Evolutionary conservation across 116 monocot genomes (phyloP).

Genomic region (Iris pallida): DNA sequence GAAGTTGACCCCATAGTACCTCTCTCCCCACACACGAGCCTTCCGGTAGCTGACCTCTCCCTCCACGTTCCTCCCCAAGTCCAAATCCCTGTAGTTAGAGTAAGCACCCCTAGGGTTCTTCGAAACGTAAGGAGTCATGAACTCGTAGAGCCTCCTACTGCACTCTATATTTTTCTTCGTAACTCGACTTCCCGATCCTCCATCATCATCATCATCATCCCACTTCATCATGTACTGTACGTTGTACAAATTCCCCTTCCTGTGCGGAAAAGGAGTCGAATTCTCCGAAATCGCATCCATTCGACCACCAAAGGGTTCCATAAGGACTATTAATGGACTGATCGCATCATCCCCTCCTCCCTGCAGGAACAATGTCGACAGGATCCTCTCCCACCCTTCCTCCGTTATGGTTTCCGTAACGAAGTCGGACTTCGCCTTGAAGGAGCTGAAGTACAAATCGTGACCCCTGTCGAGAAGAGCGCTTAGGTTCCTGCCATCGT

Average conservation of each 20-base stretch:
- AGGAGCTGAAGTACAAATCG: not conserved
- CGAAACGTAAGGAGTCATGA: constrained; percentile 31
- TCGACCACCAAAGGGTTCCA: constrained; percentile 28
- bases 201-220: not conserved
- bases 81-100: constrained; percentile 27
- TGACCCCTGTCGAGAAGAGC: constrained; percentile 19
- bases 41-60: constrained; percentile 5
- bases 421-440: constrained; percentile 17
- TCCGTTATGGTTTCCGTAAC: not conserved
- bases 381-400: constrained; percentile 13
- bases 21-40: constrained; percentile 19
- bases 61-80: constrained; percentile 20
- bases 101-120: constrained; percentile 26
- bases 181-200: not conserved
- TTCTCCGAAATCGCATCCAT: constrained; percentile 18
- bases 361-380: too few species aligned
- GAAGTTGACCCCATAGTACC: constrained; percentile 29
- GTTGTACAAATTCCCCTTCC: constrained; percentile 25
- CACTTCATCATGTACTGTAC: constrained; percentile 21
- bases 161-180: constrained; percentile 15
- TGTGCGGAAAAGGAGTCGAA: constrained; percentile 29
- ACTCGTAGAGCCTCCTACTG: constrained; percentile 18
- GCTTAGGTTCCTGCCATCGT: not conserved
- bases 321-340: not conserved
- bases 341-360: not conserved